Evolutionary conservation across 1,284 basidiomycete genomes (phyloP), one percentile per base, ranked within the genome.

Genomic region (Gomphus sp.): DNA sequence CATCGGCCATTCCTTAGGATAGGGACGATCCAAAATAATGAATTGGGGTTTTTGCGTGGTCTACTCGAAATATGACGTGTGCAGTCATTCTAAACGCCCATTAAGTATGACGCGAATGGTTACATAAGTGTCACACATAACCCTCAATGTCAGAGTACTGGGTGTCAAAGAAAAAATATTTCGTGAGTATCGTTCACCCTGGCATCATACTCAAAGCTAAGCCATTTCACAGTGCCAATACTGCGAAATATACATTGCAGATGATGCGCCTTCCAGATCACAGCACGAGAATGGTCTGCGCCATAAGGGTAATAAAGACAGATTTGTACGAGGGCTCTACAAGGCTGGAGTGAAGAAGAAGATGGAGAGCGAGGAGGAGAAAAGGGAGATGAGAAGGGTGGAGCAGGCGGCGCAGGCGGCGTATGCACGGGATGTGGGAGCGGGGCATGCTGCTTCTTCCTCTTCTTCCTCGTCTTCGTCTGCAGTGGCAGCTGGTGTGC

Each of bases 251-350:
- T 93, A 87, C 74, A 95, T 98, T 63, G 82, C 91, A 59, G 94
- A 97, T 72, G 93, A 97, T 77, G 91, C 83, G 11, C 94, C 94
- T 5, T 98, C 96, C 2, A 82, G 91, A 56, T 79, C 83, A 62
- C 93, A 95, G 62, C 97, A 99, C 71, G 97, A 99, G 73, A 89
- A 82, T 63, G 97, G 97, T 49, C 74, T 96, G 54, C 84, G 92
- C 52, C 97, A 99, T 76, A 91, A 97, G 70, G 93, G 93, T 52
- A 97, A 92, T 71, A 85, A 91, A 62, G 94, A 98, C 68, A 81
- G 94, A 9, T 96, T 89, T 71, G 90, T 99, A 56, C 80, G 92
- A 47, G 84, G 89, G 47, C 80, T 98, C 34, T 99, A 99, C 80
- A 96, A 96, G 75, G 76, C 84, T n/a, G 89, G 93, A 4, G 91